Evolutionary conservation across 1,284 basidiomycete species (phyloP), one percentile per base, ranked within the genome.

Genomic region (Ceraceosorus guamensis): DNA sequence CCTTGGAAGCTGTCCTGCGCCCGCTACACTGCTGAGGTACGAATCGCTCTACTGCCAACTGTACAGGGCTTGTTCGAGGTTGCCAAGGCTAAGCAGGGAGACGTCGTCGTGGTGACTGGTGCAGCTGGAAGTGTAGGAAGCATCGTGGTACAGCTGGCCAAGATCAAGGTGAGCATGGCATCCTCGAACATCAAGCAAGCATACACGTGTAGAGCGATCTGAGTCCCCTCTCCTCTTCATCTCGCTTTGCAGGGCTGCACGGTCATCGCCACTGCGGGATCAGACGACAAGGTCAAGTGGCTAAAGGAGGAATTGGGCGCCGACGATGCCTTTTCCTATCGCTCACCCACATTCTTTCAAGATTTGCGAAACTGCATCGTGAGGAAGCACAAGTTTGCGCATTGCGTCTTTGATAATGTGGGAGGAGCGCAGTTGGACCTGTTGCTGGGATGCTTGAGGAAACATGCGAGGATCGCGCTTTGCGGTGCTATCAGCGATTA

Each of bases 311-410:
- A 89, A 54, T 77, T 93, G 31, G 89, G 89, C 14, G 85, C 88
- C 48, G 88, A 91, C 68, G 83, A 82, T 53, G 87, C 85, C 0
- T 79, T 95, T 71, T 88, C 95, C 77, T 95, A 96, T 80, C 95
- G 93, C 78, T 81, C 78, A 0, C 57, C 61, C 13, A 30, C 55
- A 6, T 55, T 55, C 33, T 18, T 16, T 11, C 30, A 13, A 6
- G 50, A 52, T 31, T 31, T 35, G 8, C 8, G n/a, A n/a, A 41
- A 41, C 8, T 41, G 37, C 37, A 8, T 8, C 37, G 8, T 8
- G 37, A 34, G 39, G 32, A 31, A 50, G 30, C 39, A 50, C 30
- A n/a, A 50, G n/a, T 68, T 68, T 32, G 64, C 57, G 10, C 55
- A 68, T 52, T 65, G 61, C 61, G 61, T 66, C 58, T 68, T 45